Evolutionary conservation across 371 early-diverging fungal genomes (phyloP), one percentile per base, ranked within the genome.

Genomic region (Mortierella sp.): DNA sequence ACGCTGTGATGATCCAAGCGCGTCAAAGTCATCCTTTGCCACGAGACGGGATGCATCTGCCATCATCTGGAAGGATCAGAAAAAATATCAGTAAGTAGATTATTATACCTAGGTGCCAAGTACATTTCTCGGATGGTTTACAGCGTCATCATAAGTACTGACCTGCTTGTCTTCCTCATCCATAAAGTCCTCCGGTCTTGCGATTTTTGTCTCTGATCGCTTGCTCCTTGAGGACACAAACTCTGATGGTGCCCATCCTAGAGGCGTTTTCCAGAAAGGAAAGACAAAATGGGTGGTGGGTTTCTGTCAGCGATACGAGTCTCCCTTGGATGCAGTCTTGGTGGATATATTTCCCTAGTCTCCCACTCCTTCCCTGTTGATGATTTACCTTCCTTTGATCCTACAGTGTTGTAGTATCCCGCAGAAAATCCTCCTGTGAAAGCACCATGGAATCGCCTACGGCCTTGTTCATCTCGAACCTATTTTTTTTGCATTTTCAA

Each of bases 371-470:
- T n/a, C n/a, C n/a, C n/a, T n/a, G n/a, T n/a, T n/a, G n/a, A n/a
- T n/a, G n/a, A n/a, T n/a, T 0, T 82, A 92, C 95, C 96, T 89
- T 97, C 96, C 88, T 94, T 94, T 15, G 95, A 95, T 2, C 97
- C 97, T 0, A 95, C 97, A 2, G 95, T 97, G 76, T 96, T 96
- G 76, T 85, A 95, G 68, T 97, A 96, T 12, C 97, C 97, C 1
- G 97, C 97, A 9, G 94, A 91, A 67, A 92, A 96, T 6, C 97
- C 97, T 42, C 97, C 97, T 19, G 92, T 93, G 81, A 97, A 97
- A 1, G 97, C 97, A 24, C 97, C 97, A 71, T 97, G 97, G 59
- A 97, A 89, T 24, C 97, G 82, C 44, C 92, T 83, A 21, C 94
- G 82, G 6, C 97, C 97, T 31, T 90, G 79, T 64, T 95, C 96